These are phyloP conservation scores for Astrocystis sublimbata DNA, from an alignment of 495 filamentous ascomycete species.

Conservation along the genomic window DNA sequence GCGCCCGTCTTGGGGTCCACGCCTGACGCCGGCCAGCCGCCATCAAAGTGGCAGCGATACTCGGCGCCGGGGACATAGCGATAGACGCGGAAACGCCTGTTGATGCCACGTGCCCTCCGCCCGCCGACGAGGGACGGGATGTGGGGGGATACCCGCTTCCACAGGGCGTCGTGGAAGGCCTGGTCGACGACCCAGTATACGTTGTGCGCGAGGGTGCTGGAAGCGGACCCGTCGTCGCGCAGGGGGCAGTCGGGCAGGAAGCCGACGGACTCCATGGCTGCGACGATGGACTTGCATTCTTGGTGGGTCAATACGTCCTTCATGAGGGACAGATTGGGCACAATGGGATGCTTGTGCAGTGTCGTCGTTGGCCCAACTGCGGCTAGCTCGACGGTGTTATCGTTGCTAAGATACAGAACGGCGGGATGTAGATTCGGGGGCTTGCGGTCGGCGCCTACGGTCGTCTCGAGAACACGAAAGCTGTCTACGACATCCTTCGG, in stretches of 20 bases:
- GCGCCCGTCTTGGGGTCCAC: slow-evolving; percentile 37
- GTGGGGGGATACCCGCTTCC: slow-evolving; percentile 41
- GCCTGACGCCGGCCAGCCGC: slow-evolving; percentile 50
- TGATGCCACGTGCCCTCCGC: slow-evolving; percentile 43
- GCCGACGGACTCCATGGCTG: slow-evolving; percentile 44
- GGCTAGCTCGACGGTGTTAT: slow-evolving; percentile 39
- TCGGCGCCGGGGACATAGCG: slow-evolving; percentile 53
- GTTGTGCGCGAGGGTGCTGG: slow-evolving; percentile 50
- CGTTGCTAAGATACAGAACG: slow-evolving; percentile 42
- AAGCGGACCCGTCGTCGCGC: slow-evolving; percentile 42
- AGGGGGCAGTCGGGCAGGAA: slow-evolving; percentile 51
- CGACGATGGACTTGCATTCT: slow-evolving; percentile 49
- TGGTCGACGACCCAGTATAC: slow-evolving; percentile 54
- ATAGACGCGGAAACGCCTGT: slow-evolving; percentile 51
- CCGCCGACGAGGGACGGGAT: slow-evolving; percentile 39
- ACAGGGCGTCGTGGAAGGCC: slow-evolving; percentile 43
- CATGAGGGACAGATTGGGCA: slow-evolving; percentile 41
- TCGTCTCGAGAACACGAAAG: slow-evolving; percentile 46
- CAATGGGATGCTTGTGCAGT: slow-evolving; percentile 40
- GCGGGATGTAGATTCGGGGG: slow-evolving; percentile 50
- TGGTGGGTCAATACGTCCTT: slow-evolving; percentile 40
- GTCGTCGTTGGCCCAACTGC: slow-evolving; percentile 26
- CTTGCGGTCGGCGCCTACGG: slow-evolving; percentile 44
- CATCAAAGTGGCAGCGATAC: slow-evolving; percentile 49
- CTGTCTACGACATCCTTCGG: slow-evolving; percentile 6